Evolutionary conservation across 2,329 filamentous ascomycete genomes (phyloP).

Genomic region (Fusarium robinianum): DNA sequence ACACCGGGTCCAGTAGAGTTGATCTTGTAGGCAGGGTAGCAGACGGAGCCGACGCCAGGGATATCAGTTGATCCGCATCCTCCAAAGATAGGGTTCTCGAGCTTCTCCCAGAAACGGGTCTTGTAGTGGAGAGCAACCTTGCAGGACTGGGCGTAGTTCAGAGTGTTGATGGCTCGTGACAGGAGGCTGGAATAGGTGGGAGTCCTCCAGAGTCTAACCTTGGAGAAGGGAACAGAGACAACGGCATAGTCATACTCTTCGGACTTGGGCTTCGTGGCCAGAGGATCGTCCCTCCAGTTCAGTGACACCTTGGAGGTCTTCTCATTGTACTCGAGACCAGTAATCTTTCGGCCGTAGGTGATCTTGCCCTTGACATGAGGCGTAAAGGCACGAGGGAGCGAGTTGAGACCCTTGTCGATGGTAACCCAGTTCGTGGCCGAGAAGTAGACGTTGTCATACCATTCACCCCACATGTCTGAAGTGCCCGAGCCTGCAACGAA

Average conservation of each 20-base stretch:
- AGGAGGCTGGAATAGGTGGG: constrained; percentile 45
- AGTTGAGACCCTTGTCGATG: constrained; percentile 45
- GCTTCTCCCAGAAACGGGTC: constrained; percentile 64
- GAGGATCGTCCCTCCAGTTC: constrained; percentile 53
- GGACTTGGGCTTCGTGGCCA: constrained; percentile 46
- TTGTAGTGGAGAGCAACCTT: constrained; percentile 68
- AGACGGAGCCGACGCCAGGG: constrained; percentile 63
- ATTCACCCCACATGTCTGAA: constrained; percentile 49
- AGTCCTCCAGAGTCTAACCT: constrained; percentile 65
- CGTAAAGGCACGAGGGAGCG: constrained; percentile 59
- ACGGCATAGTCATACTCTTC: constrained; percentile 68
- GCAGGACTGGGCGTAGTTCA: constrained; percentile 53
- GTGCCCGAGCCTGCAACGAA: not conserved
- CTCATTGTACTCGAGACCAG: constrained; percentile 59
- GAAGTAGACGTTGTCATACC: constrained; percentile 61
- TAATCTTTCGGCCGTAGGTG: constrained; percentile 56
- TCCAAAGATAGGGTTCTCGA: constrained; percentile 61
- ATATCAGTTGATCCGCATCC: constrained; percentile 65
- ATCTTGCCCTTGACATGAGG: constrained; percentile 63
- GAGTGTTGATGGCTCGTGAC: constrained; percentile 51
- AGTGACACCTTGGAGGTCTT: constrained; percentile 56
- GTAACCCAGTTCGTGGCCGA: constrained; percentile 63
- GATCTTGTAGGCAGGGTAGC: constrained; percentile 70
- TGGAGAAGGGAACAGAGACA: constrained; percentile 65
- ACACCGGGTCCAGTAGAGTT: constrained; percentile 66